Conservation (phyloP, 352 stramenopile species). For the Globisporangium heterothallicum region DNA sequence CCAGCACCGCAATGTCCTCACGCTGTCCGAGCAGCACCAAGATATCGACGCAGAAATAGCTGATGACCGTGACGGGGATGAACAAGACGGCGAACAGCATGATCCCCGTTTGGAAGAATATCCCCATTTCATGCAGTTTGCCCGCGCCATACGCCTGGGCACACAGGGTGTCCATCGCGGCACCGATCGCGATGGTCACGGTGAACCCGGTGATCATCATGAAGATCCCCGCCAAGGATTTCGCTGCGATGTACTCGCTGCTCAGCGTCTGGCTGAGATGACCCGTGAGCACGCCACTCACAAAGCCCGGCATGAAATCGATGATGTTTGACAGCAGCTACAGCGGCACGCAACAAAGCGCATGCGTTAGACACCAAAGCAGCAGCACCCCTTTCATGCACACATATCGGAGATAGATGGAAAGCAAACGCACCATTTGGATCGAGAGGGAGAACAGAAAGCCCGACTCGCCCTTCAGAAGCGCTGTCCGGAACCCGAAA, state of each 20-base stretch:
- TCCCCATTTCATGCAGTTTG: constrained; percentile 78
- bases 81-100: constrained; percentile 66
- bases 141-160: constrained; percentile 80
- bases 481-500: constrained; percentile 18
- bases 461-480: constrained; percentile 21
- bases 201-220: constrained; percentile 82
- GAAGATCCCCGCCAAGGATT: constrained; percentile 70
- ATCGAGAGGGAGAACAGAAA: constrained; percentile 25
- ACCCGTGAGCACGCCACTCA: constrained; percentile 64
- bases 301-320: constrained; percentile 60
- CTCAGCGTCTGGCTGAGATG: constrained; percentile 53
- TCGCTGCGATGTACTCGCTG: constrained; percentile 75
- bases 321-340: constrained; percentile 62
- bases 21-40: constrained; percentile 70
- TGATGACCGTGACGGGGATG: constrained; percentile 47
- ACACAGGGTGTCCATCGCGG: constrained; percentile 88
- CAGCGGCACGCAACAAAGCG: neutral
- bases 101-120: constrained; percentile 83
- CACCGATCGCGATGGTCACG: constrained; percentile 75
- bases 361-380: neutral
- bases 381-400: too few species aligned
- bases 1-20: constrained; percentile 54
- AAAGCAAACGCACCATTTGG: constrained; percentile 23
- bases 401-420: too few species aligned
- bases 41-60: constrained; percentile 74